phyloP scores from a whole-genome alignment of 2,329 filamentous ascomycete species.

The Ophiognomonia clavigignenti-juglandacearum region DNA sequence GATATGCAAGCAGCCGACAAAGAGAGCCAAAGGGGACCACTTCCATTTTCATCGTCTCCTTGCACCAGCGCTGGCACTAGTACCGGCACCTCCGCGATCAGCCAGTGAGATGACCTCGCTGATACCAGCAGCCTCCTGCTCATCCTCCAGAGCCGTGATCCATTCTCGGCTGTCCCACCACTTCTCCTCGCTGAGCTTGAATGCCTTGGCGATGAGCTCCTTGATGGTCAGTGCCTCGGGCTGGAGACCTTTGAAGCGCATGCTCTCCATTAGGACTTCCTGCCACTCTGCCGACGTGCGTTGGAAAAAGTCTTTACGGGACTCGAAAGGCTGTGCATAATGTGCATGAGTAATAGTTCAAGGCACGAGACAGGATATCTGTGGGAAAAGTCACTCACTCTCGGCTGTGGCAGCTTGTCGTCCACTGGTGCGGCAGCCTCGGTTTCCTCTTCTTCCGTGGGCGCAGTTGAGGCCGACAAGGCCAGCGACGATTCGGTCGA shows the following conservation, averaged over 20 bases:
- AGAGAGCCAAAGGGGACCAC: too few relatives aligned
- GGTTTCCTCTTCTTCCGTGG: constrained; percentile 40
- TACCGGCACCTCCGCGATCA: constrained; percentile 57
- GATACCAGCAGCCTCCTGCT: constrained; percentile 92
- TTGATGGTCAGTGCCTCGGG: constrained; percentile 71
- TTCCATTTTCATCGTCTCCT: constrained; percentile 17
- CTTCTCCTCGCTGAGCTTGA: constrained; percentile 87
- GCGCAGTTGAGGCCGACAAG: constrained; percentile 3
- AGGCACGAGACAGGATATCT: neutral
- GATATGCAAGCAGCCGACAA: too few relatives aligned
- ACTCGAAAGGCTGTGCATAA: constrained; percentile 77
- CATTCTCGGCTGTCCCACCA: constrained; percentile 99
- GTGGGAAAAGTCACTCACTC: constrained; percentile 35
- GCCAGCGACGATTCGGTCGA: constrained; percentile 24
- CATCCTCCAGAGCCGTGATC: constrained; percentile 84
- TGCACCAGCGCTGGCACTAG: constrained; percentile 24
- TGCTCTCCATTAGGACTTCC: constrained; percentile 70
- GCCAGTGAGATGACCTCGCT: constrained; percentile 87
- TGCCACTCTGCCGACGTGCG: constrained; percentile 90
- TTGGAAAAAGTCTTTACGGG: constrained; percentile 84
- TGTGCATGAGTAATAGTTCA: too few relatives aligned
- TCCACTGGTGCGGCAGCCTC: constrained; percentile 52
- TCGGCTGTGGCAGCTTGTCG: constrained; percentile 70
- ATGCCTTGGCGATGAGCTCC: constrained; percentile 88
- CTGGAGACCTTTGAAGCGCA: constrained; percentile 63